Evolutionary conservation across 192 early-diverging fungal species (phyloP).

Genomic region (Rhizophagus clarus): DNA sequence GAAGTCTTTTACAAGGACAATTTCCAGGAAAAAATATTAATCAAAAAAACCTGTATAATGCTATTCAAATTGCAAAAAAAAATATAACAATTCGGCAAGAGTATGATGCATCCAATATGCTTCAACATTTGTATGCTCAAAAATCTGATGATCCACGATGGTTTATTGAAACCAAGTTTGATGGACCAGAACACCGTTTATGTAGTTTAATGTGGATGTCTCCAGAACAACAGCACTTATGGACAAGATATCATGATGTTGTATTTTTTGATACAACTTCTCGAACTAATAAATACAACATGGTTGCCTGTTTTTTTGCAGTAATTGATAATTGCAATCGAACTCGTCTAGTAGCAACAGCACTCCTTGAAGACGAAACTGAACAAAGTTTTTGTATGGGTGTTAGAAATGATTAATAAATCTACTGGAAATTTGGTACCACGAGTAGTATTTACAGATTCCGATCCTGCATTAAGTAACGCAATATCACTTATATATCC

Average conservation of each 20-base stretch:
- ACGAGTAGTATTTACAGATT: no score
- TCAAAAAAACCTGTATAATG: not conserved
- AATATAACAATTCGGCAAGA: no score
- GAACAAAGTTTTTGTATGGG: conserved; percentile 3
- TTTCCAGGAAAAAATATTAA: not conserved
- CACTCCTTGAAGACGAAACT: not conserved
- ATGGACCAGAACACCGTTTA: not conserved
- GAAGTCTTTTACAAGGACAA: not conserved
- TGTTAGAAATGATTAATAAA: not conserved
- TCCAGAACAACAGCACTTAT: not conserved
- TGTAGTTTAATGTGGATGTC: conserved; percentile 4
- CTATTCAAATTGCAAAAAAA: no score
- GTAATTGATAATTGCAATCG: not conserved
- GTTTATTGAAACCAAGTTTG: conserved; percentile 5
- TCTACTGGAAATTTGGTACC: no score
- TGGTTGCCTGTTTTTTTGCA: not conserved
- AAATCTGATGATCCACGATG: not conserved
- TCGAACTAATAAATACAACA: not conserved
- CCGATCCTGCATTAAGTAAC: not conserved
- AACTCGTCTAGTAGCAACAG: not conserved
- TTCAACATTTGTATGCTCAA: no score
- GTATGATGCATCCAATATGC: no score
- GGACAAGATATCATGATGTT: conserved; percentile 8
- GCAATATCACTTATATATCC: not conserved
- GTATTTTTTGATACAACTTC: conserved; percentile 12